Percentiles rank a stretch among this genome's conserved stretches.
These are phyloP conservation scores for Cladochytrium replicatum DNA, from an alignment of 192 early-diverging fungal genomes.

Conservation along the genomic window DNA sequence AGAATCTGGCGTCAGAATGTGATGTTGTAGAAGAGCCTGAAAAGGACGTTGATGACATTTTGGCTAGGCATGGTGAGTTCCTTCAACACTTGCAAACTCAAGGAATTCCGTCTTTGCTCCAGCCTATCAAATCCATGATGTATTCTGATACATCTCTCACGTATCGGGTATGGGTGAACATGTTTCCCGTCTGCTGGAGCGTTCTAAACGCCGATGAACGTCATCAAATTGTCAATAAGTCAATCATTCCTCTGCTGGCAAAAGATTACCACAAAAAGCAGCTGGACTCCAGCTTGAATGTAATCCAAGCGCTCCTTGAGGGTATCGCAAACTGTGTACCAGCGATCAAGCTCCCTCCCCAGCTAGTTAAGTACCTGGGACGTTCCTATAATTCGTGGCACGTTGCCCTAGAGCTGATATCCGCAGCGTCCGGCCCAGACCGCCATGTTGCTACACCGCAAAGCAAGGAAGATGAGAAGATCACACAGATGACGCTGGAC, in stretches of 20 bases:
- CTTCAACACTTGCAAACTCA: constrained; percentile 41
- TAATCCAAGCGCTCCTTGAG: constrained; percentile 85
- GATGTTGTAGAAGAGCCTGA: constrained; percentile 11
- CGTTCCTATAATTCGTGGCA: constrained; percentile 90
- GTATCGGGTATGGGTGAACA: constrained; percentile 65
- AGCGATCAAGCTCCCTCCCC: constrained; percentile 74
- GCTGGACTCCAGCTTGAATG: constrained; percentile 74
- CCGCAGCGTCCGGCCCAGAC: constrained; percentile 30
- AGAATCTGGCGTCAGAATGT: background rate
- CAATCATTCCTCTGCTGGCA: constrained; percentile 72
- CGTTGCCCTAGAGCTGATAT: constrained; percentile 68
- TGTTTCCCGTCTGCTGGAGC: constrained; percentile 83
- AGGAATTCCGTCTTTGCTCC: constrained; percentile 23
- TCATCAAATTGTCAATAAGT: constrained; percentile 68
- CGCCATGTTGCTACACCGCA: background rate
- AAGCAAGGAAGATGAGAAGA: constrained; percentile 78
- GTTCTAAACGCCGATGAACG: constrained; percentile 60
- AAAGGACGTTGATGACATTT: constrained; percentile 28
- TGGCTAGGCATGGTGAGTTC: constrained; percentile 54
- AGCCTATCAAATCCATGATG: constrained; percentile 28
- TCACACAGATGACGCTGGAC: constrained; percentile 83
- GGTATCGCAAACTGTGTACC: constrained; percentile 69
- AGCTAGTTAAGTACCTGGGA: constrained; percentile 88
- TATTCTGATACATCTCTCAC: constrained; percentile 46
- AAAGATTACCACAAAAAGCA: constrained; percentile 87